Evolutionary conservation across 345 rosid species (phyloP).

Genomic region (Salix viminalis): DNA sequence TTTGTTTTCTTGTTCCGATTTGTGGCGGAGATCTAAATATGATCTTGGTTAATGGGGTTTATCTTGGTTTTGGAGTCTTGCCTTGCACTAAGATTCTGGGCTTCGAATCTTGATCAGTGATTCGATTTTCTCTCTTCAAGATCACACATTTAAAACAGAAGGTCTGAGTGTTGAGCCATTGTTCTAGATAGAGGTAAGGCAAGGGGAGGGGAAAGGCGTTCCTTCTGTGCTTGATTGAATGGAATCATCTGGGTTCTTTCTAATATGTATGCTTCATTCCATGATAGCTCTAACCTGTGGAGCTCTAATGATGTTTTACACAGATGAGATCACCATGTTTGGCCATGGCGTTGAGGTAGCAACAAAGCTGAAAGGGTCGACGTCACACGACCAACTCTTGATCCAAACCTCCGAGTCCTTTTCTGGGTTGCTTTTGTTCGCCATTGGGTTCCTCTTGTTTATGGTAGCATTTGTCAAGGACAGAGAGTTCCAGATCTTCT

Average conservation of each 20-base stretch:
- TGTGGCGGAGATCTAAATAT: background rate
- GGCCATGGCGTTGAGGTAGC: constrained; percentile 24
- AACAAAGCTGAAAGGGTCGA: constrained; percentile 22
- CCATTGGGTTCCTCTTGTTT: constrained; percentile 15
- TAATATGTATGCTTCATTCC: constrained; percentile 25
- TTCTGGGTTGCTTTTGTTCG: constrained; percentile 26
- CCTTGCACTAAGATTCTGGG: background rate
- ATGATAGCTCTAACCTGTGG: constrained; percentile 21
- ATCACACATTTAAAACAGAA: background rate
- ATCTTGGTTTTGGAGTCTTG: background rate
- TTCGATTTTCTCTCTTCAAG: background rate
- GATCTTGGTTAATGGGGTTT: background rate
- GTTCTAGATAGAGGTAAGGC: background rate
- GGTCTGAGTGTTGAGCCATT: background rate
- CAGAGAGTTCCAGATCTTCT: constrained; percentile 25
- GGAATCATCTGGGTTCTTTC: constrained; percentile 39
- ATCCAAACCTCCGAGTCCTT: constrained; percentile 26
- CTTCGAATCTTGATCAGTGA: background rate
- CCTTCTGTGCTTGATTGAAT: constrained; percentile 3
- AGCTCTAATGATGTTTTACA: constrained; percentile 21
- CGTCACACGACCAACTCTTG: constrained; percentile 23
- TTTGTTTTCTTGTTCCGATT: background rate
- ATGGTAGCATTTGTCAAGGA: constrained; percentile 20
- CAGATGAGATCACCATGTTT: constrained; percentile 9
- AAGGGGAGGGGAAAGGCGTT: background rate